Evolutionary conservation across 2,329 filamentous ascomycete genomes (phyloP).

Genomic region (Exophiala bonariae): DNA sequence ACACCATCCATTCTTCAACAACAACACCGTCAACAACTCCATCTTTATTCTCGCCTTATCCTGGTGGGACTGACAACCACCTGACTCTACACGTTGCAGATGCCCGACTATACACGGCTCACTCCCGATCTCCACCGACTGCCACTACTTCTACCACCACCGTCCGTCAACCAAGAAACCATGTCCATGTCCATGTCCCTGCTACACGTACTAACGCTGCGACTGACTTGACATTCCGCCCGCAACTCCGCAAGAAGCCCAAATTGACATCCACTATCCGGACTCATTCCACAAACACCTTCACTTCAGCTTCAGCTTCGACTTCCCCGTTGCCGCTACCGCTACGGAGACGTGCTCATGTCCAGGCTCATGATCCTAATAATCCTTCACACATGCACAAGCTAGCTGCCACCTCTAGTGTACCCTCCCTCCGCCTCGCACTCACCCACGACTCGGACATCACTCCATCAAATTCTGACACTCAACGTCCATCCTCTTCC

Average conservation of each 20-base stretch:
- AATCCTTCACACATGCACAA: conserved; percentile 19
- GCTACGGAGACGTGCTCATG: not conserved
- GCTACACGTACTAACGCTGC: conserved; percentile 6
- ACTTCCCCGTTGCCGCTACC: conserved; percentile 1
- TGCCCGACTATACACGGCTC: conserved; percentile 10
- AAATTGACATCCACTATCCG: conserved; percentile 17
- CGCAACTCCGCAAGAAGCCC: conserved; percentile 25
- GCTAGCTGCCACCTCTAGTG: conserved; percentile 11
- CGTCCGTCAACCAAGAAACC: no score
- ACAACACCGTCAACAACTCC: conserved; percentile 8
- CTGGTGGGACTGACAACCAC: conserved; percentile 11
- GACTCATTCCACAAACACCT: not conserved
- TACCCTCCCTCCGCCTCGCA: conserved; percentile 17
- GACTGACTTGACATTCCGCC: conserved; percentile 18
- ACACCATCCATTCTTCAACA: conserved; percentile 6
- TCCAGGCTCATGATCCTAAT: no score
- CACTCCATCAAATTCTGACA: conserved; percentile 9
- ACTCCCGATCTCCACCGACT: conserved; percentile 4
- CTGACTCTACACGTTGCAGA: conserved; percentile 7
- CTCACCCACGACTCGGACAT: conserved; percentile 6
- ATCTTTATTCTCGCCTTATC: conserved; percentile 5
- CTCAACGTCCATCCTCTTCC: conserved; percentile 11
- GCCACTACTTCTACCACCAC: no score
- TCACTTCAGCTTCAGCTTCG: not conserved
- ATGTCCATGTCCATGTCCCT: no score